phyloP scores from a whole-genome alignment of 352 stramenopile genomes.

The Phytophthora litchii region DNA sequence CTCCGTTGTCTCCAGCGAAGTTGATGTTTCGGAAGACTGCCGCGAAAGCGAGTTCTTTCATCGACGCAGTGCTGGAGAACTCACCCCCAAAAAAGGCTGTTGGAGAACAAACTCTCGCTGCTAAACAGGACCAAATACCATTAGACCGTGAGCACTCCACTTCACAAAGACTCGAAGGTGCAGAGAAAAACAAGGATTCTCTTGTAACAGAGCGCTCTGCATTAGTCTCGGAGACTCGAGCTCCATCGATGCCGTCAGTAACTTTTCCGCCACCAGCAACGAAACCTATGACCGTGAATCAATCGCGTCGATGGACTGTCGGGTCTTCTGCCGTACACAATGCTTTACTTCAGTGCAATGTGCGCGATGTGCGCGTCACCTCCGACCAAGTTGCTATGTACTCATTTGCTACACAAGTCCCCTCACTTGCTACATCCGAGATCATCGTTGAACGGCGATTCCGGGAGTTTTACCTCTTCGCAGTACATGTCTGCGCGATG shows the following conservation, averaged over 20 bases:
- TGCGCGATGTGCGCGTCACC: slow-evolving; percentile 60
- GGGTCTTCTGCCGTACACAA: slow-evolving; percentile 17
- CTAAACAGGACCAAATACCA: slow-evolving; percentile 4
- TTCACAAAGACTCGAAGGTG: background rate
- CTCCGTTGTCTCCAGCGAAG: slow-evolving; percentile 23
- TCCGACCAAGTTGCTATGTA: slow-evolving; percentile 61
- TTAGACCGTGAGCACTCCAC: slow-evolving; percentile 7
- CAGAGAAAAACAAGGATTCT: background rate
- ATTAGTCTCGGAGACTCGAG: slow-evolving; percentile 28
- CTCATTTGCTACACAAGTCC: slow-evolving; percentile 54
- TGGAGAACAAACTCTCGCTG: background rate
- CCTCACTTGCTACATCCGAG: slow-evolving; percentile 22
- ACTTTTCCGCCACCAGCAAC: slow-evolving; percentile 3
- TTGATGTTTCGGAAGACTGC: slow-evolving; percentile 28
- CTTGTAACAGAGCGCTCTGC: slow-evolving; percentile 1
- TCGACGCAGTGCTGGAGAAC: slow-evolving; percentile 48
- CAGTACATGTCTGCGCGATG: slow-evolving; percentile 64
- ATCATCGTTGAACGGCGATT: slow-evolving; percentile 66
- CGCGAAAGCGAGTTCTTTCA: slow-evolving; percentile 37
- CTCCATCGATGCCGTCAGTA: slow-evolving; percentile 11
- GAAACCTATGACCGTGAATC: slow-evolving; percentile 1
- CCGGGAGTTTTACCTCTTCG: slow-evolving; percentile 81
- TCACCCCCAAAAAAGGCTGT: slow-evolving; percentile 4
- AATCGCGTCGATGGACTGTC: slow-evolving; percentile 3
- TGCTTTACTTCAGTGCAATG: slow-evolving; percentile 49